A percentile compares a stretch with the other conserved stretches of the same genome.
phyloP scores from a whole-genome alignment of 352 stramenopile species.

The Halophytophthora polymorphica region DNA sequence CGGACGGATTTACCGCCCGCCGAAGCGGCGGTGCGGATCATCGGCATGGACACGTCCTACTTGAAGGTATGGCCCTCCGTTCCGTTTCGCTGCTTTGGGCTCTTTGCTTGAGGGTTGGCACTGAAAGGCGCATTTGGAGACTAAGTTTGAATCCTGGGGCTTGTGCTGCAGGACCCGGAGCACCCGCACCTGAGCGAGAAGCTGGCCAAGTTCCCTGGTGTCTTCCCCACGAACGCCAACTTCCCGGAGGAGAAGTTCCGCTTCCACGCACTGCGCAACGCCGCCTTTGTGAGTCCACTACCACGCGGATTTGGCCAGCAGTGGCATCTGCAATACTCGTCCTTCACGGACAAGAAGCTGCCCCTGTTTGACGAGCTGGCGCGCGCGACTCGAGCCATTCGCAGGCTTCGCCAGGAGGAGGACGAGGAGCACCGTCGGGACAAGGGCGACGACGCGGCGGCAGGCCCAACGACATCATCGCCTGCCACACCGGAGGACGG shows the following conservation, averaged over 20 bases:
- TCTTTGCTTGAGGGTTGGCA: constrained; percentile 4
- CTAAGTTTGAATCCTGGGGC: background rate
- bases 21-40: constrained; percentile 52
- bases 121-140: background rate
- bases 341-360: constrained; percentile 77
- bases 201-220: constrained; percentile 52
- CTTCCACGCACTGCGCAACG: constrained; percentile 62
- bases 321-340: constrained; percentile 84
- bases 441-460: constrained; percentile 5
- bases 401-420: constrained; percentile 19
- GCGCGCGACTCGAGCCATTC: constrained; percentile 47
- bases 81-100: background rate
- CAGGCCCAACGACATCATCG: constrained; percentile 1
- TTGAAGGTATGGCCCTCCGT: constrained; percentile 50
- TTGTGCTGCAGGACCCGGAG: constrained; percentile 42
- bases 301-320: constrained; percentile 74
- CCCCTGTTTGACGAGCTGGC: constrained; percentile 70
- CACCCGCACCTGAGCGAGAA: constrained; percentile 73
- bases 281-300: constrained; percentile 73
- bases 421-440: constrained; percentile 1
- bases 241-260: constrained; percentile 84
- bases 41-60: constrained; percentile 67
- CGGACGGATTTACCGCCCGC: constrained; percentile 40
- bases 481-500: constrained; percentile 8
- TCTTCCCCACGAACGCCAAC: constrained; percentile 73